phyloP scores from a whole-genome alignment of 441 rosid genomes.

The Syzygium malaccense region DNA sequence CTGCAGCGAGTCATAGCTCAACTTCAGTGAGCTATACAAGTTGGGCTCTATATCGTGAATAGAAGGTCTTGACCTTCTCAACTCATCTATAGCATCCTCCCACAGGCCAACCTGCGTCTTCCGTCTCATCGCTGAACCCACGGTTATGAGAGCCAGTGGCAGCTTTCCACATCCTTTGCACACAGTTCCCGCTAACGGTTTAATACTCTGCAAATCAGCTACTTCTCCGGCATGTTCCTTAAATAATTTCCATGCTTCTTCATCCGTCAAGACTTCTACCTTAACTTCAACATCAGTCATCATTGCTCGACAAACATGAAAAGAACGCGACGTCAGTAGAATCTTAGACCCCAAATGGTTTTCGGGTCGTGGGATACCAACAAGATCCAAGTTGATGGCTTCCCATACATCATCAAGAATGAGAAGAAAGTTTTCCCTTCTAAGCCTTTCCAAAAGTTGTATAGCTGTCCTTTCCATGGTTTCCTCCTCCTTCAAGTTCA shows the following conservation, averaged over 20 bases:
- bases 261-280: constrained; percentile 21
- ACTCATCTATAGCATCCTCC: constrained; percentile 23
- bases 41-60: constrained; percentile 22
- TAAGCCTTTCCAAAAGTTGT: constrained; percentile 12
- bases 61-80: constrained; percentile 20
- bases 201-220: constrained; percentile 13
- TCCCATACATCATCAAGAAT: constrained; percentile 48
- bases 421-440: constrained; percentile 26
- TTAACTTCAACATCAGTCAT: constrained; percentile 22
- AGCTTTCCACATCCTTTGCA: constrained; percentile 26
- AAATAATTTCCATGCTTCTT: constrained; percentile 29
- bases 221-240: constrained; percentile 24
- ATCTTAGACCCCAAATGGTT: constrained; percentile 12
- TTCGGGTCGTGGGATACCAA: constrained; percentile 27
- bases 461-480: constrained; percentile 12
- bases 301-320: constrained; percentile 23
- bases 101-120: constrained; percentile 16
- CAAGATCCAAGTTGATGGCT: constrained; percentile 23
- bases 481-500: constrained; percentile 17
- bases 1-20: constrained; percentile 25
- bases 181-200: constrained; percentile 16
- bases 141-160: constrained; percentile 27
- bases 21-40: constrained; percentile 25
- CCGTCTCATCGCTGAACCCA: constrained; percentile 26
- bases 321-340: constrained; percentile 21